Conservation (phyloP, 176 grass and related monocot genomes). For the Avena insularis region DNA sequence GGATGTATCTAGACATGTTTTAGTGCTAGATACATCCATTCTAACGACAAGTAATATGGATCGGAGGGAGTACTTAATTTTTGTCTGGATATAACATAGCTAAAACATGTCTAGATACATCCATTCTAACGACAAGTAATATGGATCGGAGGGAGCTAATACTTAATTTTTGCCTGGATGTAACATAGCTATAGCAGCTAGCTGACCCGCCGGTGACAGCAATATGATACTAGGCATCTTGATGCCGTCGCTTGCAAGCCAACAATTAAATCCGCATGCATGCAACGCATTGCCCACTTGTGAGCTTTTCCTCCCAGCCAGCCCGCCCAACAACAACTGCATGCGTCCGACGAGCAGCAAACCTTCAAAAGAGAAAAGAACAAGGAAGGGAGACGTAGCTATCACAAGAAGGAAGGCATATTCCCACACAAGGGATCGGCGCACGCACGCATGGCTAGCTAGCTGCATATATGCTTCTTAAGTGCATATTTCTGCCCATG, state of each 20-base stretch:
- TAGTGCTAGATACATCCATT: no score
- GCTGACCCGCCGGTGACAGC: neutral
- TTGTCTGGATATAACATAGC: no score
- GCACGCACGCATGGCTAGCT: neutral
- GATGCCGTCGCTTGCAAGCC: constrained; percentile 30
- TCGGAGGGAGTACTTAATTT: no score
- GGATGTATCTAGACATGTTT: no score
- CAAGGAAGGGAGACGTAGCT: neutral
- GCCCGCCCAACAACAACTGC: neutral
- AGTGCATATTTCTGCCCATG: no score
- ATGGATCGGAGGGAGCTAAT: no score
- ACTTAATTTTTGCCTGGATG: no score
- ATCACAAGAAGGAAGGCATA: constrained; percentile 24
- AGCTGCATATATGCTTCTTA: neutral
- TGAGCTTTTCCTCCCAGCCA: neutral
- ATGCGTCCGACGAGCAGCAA: neutral
- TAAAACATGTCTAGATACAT: no score
- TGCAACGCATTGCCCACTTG: neutral
- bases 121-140: no score
- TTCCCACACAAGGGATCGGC: constrained; percentile 20
- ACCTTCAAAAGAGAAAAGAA: neutral
- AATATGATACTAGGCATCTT: neutral
- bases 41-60: no score
- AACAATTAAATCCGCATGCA: neutral
- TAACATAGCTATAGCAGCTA: neutral